A percentile compares a stretch with the other conserved stretches of the same genome.
phyloP scores from a whole-genome alignment of 306 rosid species.

The barrel medic (Medicago truncatula) region MtrunA17r5.0-ANR NC_053048.1:36341501-36342000 shows the following conservation, averaged over 20 bases:
- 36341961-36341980: too few species aligned
- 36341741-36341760: not conserved
- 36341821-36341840: not conserved
- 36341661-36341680: not conserved
- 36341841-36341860: not conserved
- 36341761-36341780: not conserved
- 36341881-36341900: not conserved
- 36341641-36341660: not conserved
- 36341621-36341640: not conserved
- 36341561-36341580: not conserved
- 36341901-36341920: too few species aligned
- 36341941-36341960: too few species aligned
- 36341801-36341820: not conserved
- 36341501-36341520: not conserved
- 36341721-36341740: not conserved
- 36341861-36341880: not conserved
- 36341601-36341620: not conserved
- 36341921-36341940: too few species aligned
- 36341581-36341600: not conserved
- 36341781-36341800: not conserved
- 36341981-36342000: too few species aligned
- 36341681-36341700: not conserved
- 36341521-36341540: not conserved
- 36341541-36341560: not conserved
- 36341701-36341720: not conserved